Evolutionary conservation across 352 stramenopile genomes (phyloP).

Genomic region (Phytophthora litchii): DNA sequence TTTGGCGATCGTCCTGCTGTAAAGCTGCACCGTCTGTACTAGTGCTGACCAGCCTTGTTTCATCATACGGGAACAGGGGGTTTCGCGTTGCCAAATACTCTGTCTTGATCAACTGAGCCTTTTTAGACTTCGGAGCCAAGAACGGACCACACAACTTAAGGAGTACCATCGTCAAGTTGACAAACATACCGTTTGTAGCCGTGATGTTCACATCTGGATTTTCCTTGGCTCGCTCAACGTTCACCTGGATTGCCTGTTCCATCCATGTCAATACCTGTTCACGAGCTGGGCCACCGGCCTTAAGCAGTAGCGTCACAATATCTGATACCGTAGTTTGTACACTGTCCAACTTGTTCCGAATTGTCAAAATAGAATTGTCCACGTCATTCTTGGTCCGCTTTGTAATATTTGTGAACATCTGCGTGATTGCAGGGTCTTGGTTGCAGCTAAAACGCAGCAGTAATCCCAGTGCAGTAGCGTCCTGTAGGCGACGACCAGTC

Average conservation of each 20-base stretch:
- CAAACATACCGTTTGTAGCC: constrained; percentile 73
- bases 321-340: constrained; percentile 65
- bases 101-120: constrained; percentile 72
- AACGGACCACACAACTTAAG: constrained; percentile 85
- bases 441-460: constrained; percentile 77
- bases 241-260: constrained; percentile 76
- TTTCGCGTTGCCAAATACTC: constrained; percentile 59
- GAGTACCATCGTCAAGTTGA: constrained; percentile 82
- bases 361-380: constrained; percentile 66
- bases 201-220: constrained; percentile 75
- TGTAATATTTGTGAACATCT: constrained; percentile 87
- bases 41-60: constrained; percentile 54
- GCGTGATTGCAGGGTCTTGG: constrained; percentile 71
- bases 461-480: constrained; percentile 79
- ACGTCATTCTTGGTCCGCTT: constrained; percentile 84
- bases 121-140: constrained; percentile 77
- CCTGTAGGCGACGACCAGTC: constrained; percentile 74
- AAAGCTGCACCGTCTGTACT: constrained; percentile 12
- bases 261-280: constrained; percentile 77
- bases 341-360: constrained; percentile 75
- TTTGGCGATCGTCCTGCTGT: constrained; percentile 33
- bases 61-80: constrained; percentile 66
- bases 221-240: constrained; percentile 78
- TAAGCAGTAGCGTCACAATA: constrained; percentile 73
- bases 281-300: constrained; percentile 56